These are phyloP conservation scores for Pterocarpus macrocarpus DNA, from an alignment of 306 rosid species.

Conservation along the genomic window DNA sequence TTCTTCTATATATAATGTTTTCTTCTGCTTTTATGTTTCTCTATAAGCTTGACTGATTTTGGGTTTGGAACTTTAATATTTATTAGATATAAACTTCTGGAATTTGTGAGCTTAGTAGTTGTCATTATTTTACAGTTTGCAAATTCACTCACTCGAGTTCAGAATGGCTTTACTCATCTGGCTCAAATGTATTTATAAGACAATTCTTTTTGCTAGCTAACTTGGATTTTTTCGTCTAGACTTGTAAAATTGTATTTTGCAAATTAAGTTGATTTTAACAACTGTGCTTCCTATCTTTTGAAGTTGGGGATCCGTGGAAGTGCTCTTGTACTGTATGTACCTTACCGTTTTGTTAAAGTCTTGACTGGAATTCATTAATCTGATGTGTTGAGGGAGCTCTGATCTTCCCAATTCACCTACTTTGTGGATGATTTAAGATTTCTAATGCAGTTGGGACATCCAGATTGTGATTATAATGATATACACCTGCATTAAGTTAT, in stretches of 20 bases:
- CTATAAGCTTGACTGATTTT: neutral
- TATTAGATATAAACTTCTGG: neutral
- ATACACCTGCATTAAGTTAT: neutral
- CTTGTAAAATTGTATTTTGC: neutral
- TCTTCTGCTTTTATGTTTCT: conserved; percentile 1
- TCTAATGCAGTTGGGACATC: neutral
- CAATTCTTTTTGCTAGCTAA: neutral
- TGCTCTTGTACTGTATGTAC: conserved; percentile 4
- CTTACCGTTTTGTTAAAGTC: neutral
- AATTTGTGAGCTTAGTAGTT: neutral
- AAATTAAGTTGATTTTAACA: neutral
- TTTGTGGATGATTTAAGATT: conserved; percentile 7
- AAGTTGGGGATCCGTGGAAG: neutral
- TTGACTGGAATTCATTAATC: conserved; percentile 16
- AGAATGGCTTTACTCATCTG: neutral
- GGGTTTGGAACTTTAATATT: too few relatives aligned
- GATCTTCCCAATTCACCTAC: neutral
- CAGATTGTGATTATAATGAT: conserved; percentile 8
- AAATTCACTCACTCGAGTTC: neutral
- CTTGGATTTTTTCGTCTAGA: neutral
- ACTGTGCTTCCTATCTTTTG: neutral
- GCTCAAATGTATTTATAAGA: neutral
- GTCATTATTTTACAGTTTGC: neutral
- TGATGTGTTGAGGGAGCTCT: conserved; percentile 3
- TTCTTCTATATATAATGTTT: neutral